A percentile compares a stretch with the other conserved stretches of the same genome.
phyloP scores from a whole-genome alignment of 1,139 yeast genomes.

The Zygosaccharomyces sapae region DNA sequence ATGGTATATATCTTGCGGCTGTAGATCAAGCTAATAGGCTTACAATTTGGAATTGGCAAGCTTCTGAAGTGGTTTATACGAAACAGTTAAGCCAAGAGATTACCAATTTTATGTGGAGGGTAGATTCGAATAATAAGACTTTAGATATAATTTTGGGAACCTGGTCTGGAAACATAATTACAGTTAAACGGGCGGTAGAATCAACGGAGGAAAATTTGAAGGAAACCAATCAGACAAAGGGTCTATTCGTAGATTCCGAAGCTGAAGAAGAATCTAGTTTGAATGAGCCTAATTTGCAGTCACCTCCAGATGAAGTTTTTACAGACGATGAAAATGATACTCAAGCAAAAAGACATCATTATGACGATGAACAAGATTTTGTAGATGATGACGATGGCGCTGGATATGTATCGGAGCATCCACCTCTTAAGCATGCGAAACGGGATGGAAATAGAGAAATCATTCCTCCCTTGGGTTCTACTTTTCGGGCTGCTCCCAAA shows the following conservation, averaged over 20 bases:
- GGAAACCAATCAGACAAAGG: constrained; percentile 12
- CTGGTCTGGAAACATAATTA: constrained; percentile 48
- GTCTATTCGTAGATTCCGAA: constrained; percentile 31
- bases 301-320: constrained; percentile 33
- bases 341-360: constrained; percentile 32
- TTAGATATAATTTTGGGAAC: constrained; percentile 46
- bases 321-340: constrained; percentile 23
- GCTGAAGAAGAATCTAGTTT: constrained; percentile 27
- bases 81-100: constrained; percentile 29
- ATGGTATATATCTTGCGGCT: constrained; percentile 57
- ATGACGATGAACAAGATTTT: constrained; percentile 42
- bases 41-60: constrained; percentile 51
- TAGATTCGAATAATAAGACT: constrained; percentile 20
- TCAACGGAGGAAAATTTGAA: constrained; percentile 9
- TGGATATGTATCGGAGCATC: constrained; percentile 41
- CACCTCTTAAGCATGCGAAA: constrained; percentile 13
- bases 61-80: constrained; percentile 34
- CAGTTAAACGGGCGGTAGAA: constrained; percentile 38
- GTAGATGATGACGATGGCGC: constrained; percentile 56
- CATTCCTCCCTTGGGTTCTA: background rate
- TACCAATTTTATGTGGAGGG: constrained; percentile 37
- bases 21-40: constrained; percentile 46
- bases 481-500: background rate
- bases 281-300: constrained; percentile 23
- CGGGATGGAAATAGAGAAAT: background rate